Percentiles rank a stretch among this genome's conserved stretches.
These are phyloP conservation scores for Starmerella riodocensis DNA, from an alignment of 805 yeast genomes.

Conservation along the genomic window DNA sequence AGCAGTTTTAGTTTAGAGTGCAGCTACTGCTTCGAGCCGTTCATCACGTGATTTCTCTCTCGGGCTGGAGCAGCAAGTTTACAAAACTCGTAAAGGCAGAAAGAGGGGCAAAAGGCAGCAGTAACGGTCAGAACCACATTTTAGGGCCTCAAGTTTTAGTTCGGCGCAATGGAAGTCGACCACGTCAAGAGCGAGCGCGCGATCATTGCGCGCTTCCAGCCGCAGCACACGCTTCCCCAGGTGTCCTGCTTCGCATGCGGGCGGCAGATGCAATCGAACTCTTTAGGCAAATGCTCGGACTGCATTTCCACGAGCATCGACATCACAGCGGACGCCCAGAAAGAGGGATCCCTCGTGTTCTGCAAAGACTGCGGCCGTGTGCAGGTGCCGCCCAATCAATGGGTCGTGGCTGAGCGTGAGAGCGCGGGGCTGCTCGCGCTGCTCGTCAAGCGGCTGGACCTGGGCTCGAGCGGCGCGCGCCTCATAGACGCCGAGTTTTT, in stretches of 20 bases:
- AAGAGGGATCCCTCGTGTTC: conserved; percentile 71
- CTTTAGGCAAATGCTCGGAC: conserved; percentile 87
- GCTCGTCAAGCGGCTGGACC: conserved; percentile 74
- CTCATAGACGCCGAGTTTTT: conserved; percentile 86
- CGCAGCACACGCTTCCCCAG: conserved; percentile 45
- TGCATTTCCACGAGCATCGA: conserved; percentile 86
- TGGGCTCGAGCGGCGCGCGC: conserved; percentile 57
- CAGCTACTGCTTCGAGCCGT: too few relatives aligned
- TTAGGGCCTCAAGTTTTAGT: too few relatives aligned
- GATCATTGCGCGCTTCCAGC: conserved; percentile 23
- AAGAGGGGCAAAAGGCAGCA: too few relatives aligned
- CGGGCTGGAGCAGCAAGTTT: too few relatives aligned
- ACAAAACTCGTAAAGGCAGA: too few relatives aligned
- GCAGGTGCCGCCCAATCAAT: conserved; percentile 81
- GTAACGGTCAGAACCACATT: too few relatives aligned
- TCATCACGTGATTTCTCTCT: too few relatives aligned
- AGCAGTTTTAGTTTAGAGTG: too few relatives aligned
- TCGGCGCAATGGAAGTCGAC: conserved; percentile 7
- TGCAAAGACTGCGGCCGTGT: conserved; percentile 92
- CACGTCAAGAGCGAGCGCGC: conserved; percentile 7
- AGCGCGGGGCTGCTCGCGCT: conserved; percentile 77
- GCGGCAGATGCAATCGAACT: conserved; percentile 88
- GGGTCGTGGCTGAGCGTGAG: conserved; percentile 83
- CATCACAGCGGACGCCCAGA: conserved; percentile 78
- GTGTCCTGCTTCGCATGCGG: conserved; percentile 95